A percentile compares a stretch with the other conserved stretches of the same genome.
phyloP scores from a whole-genome alignment of 2,329 filamentous ascomycete genomes.

The Neonectria faginata region DNA sequence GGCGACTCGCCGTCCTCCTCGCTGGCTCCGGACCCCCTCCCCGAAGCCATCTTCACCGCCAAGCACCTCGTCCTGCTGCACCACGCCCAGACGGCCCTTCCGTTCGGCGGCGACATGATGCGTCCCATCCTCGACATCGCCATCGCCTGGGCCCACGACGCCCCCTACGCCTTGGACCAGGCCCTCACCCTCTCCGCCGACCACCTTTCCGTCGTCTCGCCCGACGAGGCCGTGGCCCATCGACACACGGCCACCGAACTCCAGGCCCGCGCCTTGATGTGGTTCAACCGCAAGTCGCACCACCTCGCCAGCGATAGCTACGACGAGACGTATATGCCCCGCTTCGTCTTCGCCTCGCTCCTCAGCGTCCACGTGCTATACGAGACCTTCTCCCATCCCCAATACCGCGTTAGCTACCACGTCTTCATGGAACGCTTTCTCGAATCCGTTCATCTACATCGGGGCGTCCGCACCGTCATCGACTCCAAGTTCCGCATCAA shows the following conservation, averaged over 20 bases:
- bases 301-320: conserved; percentile 33
- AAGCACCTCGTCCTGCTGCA: conserved; percentile 55
- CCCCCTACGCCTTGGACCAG: conserved; percentile 60
- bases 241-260: conserved; percentile 56
- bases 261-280: conserved; percentile 57
- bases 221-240: conserved; percentile 30
- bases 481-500: conserved; percentile 46
- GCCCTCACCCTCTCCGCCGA: conserved; percentile 59
- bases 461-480: conserved; percentile 55
- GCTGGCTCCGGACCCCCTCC: not conserved
- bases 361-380: conserved; percentile 61
- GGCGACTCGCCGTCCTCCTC: conserved; percentile 9
- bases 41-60: conserved; percentile 48
- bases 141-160: conserved; percentile 47
- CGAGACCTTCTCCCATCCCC: conserved; percentile 54
- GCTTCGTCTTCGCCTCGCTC: conserved; percentile 57
- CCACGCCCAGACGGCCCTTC: conserved; percentile 47
- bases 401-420: conserved; percentile 51
- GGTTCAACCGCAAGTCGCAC: conserved; percentile 50
- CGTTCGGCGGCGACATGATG: conserved; percentile 35
- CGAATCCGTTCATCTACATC: conserved; percentile 56
- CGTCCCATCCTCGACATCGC: conserved; percentile 47
- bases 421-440: conserved; percentile 54
- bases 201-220: conserved; percentile 47
- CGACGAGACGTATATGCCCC: conserved; percentile 49